A percentile compares a stretch with the other conserved stretches of the same genome.
phyloP scores from a whole-genome alignment of 768 basidiomycete species.

The Amanita brunnescens region DNA sequence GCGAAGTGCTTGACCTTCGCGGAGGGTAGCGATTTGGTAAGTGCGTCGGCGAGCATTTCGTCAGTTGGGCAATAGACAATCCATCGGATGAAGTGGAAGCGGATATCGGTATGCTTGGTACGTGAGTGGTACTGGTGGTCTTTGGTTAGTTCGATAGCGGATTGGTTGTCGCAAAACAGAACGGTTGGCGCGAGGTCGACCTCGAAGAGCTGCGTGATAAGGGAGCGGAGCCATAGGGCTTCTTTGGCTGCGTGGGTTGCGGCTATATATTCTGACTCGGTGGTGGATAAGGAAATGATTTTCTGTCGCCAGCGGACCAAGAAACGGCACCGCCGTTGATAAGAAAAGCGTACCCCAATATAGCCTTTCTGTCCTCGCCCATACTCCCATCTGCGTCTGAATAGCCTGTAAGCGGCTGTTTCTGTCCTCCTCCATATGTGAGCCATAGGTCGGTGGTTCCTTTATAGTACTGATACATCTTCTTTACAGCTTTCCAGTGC shows the following conservation, averaged over 20 bases:
- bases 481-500: conserved; percentile 32
- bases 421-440: conserved; percentile 13
- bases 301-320: too few species aligned
- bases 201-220: conserved; percentile 8
- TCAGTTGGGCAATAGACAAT: conserved; percentile 7
- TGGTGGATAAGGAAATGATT: too few species aligned
- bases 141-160: conserved; percentile 13
- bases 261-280: conserved; percentile 18
- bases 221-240: conserved; percentile 22
- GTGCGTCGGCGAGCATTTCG: background rate
- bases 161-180: conserved; percentile 15
- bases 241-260: conserved; percentile 18
- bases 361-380: conserved; percentile 20
- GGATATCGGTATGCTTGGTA: conserved; percentile 29
- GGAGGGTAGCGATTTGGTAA: background rate
- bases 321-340: conserved; percentile 21
- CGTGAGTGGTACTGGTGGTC: conserved; percentile 21
- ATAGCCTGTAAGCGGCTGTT: conserved; percentile 3
- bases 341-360: conserved; percentile 25
- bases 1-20: background rate
- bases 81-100: conserved; percentile 20
- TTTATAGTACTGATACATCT: conserved; percentile 29
- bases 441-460: conserved; percentile 17
- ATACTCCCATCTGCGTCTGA: conserved; percentile 14
- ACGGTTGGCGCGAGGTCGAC: conserved; percentile 11